A percentile compares a stretch with the other conserved stretches of the same genome.
Evolutionary conservation across 306 rosid species (phyloP).

Genomic region (Gynostemma pentaphyllum): DNA sequence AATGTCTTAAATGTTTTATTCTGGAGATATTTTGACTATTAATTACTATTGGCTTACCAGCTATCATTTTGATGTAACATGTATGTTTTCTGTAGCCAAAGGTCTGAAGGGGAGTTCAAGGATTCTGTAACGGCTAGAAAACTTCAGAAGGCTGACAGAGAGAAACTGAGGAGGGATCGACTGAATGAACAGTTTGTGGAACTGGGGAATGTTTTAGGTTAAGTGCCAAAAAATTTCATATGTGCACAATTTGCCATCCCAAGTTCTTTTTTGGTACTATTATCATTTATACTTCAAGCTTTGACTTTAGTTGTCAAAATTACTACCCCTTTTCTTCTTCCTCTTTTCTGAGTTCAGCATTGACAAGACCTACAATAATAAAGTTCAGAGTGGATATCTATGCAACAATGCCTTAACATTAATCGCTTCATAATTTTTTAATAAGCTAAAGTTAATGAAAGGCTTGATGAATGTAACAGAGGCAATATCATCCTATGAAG

Average conservation of each 20-base stretch:
- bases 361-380: not conserved
- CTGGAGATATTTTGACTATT: not conserved
- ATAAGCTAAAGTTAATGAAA: too few species aligned
- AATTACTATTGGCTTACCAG: conserved; percentile 8
- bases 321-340: not conserved
- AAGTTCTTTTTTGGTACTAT: not conserved
- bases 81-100: conserved; percentile 25
- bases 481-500: too few species aligned
- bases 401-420: too few species aligned
- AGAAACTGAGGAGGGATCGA: conserved; percentile 74
- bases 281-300: not conserved
- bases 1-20: not conserved
- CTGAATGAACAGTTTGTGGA: conserved; percentile 72
- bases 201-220: conserved; percentile 61
- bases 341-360: not conserved
- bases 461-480: too few species aligned
- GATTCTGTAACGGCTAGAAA: conserved; percentile 56
- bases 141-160: conserved; percentile 81
- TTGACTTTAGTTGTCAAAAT: not conserved
- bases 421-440: too few species aligned
- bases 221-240: not conserved
- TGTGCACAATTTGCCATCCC: not conserved
- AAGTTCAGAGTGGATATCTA: not conserved
- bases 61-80: not conserved
- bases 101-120: conserved; percentile 41